These are phyloP conservation scores for Hygrophila difformis DNA, from an alignment of 257 asterid genomes.

Conservation along the genomic window DNA sequence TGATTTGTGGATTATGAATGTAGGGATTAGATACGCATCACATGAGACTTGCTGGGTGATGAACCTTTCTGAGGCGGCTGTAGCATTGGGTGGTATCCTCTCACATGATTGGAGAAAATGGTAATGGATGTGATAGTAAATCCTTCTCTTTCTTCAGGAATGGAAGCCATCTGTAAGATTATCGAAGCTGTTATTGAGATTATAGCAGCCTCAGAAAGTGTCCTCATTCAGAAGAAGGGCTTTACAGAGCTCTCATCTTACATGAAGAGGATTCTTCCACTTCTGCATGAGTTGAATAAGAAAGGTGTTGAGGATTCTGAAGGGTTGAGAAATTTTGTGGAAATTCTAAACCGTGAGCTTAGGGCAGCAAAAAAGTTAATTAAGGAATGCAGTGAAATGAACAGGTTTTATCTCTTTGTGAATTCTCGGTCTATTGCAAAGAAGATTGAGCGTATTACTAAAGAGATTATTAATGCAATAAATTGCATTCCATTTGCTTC, in stretches of 20 bases:
- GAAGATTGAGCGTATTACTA: conserved; percentile 18
- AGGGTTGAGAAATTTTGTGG: conserved; percentile 9
- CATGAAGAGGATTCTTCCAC: conserved; percentile 21
- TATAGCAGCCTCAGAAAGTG: too few species aligned
- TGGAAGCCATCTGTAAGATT: too few species aligned
- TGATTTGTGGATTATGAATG: too few species aligned
- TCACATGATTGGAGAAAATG: too few species aligned
- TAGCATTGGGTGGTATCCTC: too few species aligned
- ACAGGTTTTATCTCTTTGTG: conserved; percentile 33
- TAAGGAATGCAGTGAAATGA: conserved; percentile 21
- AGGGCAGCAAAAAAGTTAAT: conserved; percentile 20
- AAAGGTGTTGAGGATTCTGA: background rate
- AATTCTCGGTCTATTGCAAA: conserved; percentile 27
- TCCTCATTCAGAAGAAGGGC: conserved; percentile 24
- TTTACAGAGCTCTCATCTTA: conserved; percentile 22
- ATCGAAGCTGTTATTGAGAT: too few species aligned
- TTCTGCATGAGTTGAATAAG: conserved; percentile 24
- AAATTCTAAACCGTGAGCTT: conserved; percentile 26
- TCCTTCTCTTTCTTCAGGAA: too few species aligned
- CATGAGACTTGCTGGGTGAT: too few species aligned
- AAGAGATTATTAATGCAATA: conserved; percentile 21
- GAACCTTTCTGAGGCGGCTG: too few species aligned
- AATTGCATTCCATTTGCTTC: conserved; percentile 6
- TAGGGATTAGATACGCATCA: too few species aligned
- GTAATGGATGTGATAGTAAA: too few species aligned